These are phyloP conservation scores for Phytopythium sindhum DNA, from an alignment of 352 stramenopile species.

Conservation along the genomic window DNA sequence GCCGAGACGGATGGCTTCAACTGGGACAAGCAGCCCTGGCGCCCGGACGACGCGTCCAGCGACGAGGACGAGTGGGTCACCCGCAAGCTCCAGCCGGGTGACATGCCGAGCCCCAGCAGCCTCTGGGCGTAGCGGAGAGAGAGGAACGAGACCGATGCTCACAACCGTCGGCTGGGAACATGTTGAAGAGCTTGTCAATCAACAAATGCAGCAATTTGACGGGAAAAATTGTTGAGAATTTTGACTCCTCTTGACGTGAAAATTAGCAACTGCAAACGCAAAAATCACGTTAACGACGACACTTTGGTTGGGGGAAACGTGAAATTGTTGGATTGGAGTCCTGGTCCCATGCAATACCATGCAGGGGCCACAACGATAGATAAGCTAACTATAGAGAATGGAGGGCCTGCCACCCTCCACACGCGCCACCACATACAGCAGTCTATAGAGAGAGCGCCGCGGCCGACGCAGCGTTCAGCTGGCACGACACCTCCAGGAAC, in stretches of 20 bases:
- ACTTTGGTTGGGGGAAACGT: background rate
- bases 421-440: background rate
- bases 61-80: constrained; percentile 22
- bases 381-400: constrained; percentile 8
- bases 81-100: constrained; percentile 32
- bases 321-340: background rate
- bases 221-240: too few relatives aligned
- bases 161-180: too few relatives aligned
- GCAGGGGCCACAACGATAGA: background rate
- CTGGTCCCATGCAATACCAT: background rate
- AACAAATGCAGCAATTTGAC: too few relatives aligned
- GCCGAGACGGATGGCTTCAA: background rate
- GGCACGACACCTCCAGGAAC: constrained; percentile 80
- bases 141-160: too few relatives aligned
- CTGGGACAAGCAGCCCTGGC: background rate
- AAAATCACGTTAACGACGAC: background rate
- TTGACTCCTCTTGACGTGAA: too few relatives aligned
- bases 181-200: too few relatives aligned
- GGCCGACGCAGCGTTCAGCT: constrained; percentile 44
- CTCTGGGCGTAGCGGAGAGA: too few relatives aligned
- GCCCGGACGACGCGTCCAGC: constrained; percentile 17
- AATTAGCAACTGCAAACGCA: too few relatives aligned
- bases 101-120: too few relatives aligned
- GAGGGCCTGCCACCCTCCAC: background rate
- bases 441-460: constrained; percentile 11